These are phyloP conservation scores for Ampelomyces quisqualis DNA, from an alignment of 2,329 filamentous ascomycete genomes.

Conservation along the genomic window DNA sequence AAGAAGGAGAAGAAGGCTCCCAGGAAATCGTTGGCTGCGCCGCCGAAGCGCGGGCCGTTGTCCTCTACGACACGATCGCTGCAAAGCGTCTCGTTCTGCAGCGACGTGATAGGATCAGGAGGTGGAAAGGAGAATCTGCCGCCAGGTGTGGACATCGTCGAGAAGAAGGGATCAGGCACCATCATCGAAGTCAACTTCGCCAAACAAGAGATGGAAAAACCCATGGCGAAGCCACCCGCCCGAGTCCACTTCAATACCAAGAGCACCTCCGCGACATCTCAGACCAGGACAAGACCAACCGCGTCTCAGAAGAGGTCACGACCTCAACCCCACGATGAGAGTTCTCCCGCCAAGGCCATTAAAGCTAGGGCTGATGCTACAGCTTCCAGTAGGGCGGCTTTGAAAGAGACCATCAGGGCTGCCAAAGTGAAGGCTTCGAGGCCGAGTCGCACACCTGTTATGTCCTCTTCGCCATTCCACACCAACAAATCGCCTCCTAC, in stretches of 20 bases:
- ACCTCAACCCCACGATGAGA: conserved; percentile 34
- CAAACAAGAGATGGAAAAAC: conserved; percentile 29
- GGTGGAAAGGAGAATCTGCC: conserved; percentile 65
- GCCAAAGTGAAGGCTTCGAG: conserved; percentile 27
- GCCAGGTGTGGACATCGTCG: conserved; percentile 46
- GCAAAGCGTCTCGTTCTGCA: conserved; percentile 46
- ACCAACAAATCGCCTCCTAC: conserved; percentile 41
- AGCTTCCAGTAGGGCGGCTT: conserved; percentile 28
- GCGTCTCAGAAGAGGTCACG: conserved; percentile 37
- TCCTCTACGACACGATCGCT: conserved; percentile 43
- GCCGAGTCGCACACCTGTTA: conserved; percentile 19
- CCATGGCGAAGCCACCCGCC: conserved; percentile 23
- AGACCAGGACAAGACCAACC: conserved; percentile 27
- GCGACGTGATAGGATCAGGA: conserved; percentile 55
- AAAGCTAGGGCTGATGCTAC: conserved; percentile 33
- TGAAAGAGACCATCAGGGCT: conserved; percentile 29
- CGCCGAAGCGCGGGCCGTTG: conserved; percentile 54
- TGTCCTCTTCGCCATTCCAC: conserved; percentile 42
- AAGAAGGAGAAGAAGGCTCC: conserved; percentile 38
- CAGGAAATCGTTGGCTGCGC: conserved; percentile 48
- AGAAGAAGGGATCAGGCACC: conserved; percentile 27
- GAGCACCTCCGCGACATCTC: conserved; percentile 20
- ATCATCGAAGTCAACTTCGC: conserved; percentile 37
- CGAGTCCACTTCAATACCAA: conserved; percentile 34
- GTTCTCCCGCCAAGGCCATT: conserved; percentile 39